Base-by-base conservation (phyloP, 2,329 filamentous ascomycete genomes). In the Alternaria brassicicola region DNA sequence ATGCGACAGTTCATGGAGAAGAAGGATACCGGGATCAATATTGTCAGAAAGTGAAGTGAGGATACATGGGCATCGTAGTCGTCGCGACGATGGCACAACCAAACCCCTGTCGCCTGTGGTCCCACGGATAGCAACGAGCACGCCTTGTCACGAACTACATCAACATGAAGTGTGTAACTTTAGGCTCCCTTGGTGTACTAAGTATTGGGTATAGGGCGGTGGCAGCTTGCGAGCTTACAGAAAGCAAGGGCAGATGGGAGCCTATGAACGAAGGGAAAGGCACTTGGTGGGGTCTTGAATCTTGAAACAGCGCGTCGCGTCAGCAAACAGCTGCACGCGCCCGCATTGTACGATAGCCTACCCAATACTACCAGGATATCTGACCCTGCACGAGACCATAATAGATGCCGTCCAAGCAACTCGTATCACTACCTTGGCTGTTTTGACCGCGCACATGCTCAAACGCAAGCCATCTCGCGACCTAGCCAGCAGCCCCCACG, bases 11-110 rank as follows among this genome's bases (percentile, higher is more conserved):
- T 73, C 36, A 74, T 75, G 72, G 70, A 74, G 58, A 70, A 65
- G 52, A 66, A 70, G 36, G 85, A 88, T 71, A 86, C 84, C 69
- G 89, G 91, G 43, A 85, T 95, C 61, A 92, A 88, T 70, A 85
- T 94, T 58, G 81, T 89, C 64, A 87, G 87, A 69, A 92, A 87
- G 57, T 69, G 62, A 48, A 17, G 38, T 33, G 42, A 15, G 8
- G 13, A 31, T 25, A 10, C 7, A 17, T 9, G 19, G 17, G 17
- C 3, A 23, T 17, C 26, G 28, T 35, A 12, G 30, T 31, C 28
- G 31, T 21, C 19, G 4, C 19, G 15, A 47, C 30, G 19, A 35
- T 19, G 13, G 28, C 43, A 47, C 1, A 30, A 23, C 19, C 36
- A 39, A 39, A 12, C 28, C 43, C 25, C 13, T 33, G 33, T 15